Evolutionary conservation across 805 yeast genomes (phyloP).

Genomic region (Lipomyces mesembrius): DNA sequence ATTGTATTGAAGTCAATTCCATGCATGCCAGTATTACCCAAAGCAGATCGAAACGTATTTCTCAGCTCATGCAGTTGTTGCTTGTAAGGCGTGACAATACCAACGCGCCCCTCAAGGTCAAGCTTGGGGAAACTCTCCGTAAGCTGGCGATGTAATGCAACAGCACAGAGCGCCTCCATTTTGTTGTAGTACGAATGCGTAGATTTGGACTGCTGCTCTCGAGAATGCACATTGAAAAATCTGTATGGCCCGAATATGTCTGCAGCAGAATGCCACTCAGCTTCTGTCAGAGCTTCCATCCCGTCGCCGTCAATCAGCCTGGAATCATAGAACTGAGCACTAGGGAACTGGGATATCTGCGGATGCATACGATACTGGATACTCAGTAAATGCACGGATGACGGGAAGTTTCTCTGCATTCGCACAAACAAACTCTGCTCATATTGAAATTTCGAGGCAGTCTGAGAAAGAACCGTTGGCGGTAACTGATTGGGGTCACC

Average conservation of each 20-base stretch:
- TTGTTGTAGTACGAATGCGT: slow-evolving; percentile 74
- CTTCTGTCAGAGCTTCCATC: slow-evolving; percentile 61
- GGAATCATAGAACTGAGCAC: slow-evolving; percentile 76
- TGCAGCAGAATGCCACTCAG: slow-evolving; percentile 72
- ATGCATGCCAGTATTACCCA: slow-evolving; percentile 65
- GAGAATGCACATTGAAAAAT: slow-evolving; percentile 71
- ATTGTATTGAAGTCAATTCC: slow-evolving; percentile 90
- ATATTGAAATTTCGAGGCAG: slow-evolving; percentile 77
- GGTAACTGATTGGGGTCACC: slow-evolving; percentile 99
- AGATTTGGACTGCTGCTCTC: slow-evolving; percentile 63
- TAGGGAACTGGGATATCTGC: slow-evolving; percentile 82
- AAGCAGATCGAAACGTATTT: slow-evolving; percentile 58
- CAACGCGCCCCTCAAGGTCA: slow-evolving; percentile 74
- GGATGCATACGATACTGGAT: slow-evolving; percentile 99
- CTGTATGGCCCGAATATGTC: slow-evolving; percentile 70
- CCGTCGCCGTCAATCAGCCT: slow-evolving; percentile 75
- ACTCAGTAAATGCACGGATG: slow-evolving; percentile 72
- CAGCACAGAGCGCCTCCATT: slow-evolving; percentile 73
- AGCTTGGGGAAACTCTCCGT: slow-evolving; percentile 54
- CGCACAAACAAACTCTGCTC: slow-evolving; percentile 94
- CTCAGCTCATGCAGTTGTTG: slow-evolving; percentile 74
- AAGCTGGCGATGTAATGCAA: slow-evolving; percentile 65
- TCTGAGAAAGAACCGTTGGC: slow-evolving; percentile 90
- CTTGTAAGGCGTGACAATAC: slow-evolving; percentile 92
- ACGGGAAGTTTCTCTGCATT: slow-evolving; percentile 71